Conservation (phyloP, 495 filamentous ascomycete species). For the Tuber aestivum region DNA sequence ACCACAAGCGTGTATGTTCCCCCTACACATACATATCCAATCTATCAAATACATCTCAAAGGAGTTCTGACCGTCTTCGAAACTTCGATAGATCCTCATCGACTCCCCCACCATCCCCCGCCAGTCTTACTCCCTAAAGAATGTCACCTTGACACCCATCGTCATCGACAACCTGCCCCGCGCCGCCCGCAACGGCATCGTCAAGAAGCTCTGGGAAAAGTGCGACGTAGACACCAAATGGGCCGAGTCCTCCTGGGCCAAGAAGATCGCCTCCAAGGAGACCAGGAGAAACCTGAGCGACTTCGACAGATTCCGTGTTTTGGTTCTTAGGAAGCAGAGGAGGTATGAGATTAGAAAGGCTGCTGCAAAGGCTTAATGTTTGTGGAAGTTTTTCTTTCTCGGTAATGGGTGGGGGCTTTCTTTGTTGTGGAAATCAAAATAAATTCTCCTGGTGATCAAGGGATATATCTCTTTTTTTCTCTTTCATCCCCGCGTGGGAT, state of each 20-base stretch:
- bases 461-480: conserved; percentile 20
- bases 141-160: conserved; percentile 82
- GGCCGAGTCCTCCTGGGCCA: conserved; percentile 78
- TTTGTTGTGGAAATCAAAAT: conserved; percentile 26
- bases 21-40: neutral
- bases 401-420: neutral
- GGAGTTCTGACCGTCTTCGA: neutral
- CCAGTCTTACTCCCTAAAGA: conserved; percentile 69
- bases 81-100: conserved; percentile 67
- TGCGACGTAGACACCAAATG: conserved; percentile 84
- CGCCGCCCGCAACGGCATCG: conserved; percentile 70
- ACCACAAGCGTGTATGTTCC: conserved; percentile 95
- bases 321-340: conserved; percentile 95
- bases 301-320: conserved; percentile 99
- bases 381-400: neutral
- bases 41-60: neutral
- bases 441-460: conserved; percentile 22
- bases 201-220: conserved; percentile 80
- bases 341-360: conserved; percentile 95
- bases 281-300: conserved; percentile 87
- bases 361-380: conserved; percentile 59
- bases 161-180: conserved; percentile 83
- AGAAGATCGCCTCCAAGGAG: conserved; percentile 74
- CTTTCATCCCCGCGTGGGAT: conserved; percentile 10
- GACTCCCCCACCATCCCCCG: conserved; percentile 89